Evolutionary conservation across 768 basidiomycete genomes (phyloP).

Genomic region (Gloeophyllum trabeum): DNA sequence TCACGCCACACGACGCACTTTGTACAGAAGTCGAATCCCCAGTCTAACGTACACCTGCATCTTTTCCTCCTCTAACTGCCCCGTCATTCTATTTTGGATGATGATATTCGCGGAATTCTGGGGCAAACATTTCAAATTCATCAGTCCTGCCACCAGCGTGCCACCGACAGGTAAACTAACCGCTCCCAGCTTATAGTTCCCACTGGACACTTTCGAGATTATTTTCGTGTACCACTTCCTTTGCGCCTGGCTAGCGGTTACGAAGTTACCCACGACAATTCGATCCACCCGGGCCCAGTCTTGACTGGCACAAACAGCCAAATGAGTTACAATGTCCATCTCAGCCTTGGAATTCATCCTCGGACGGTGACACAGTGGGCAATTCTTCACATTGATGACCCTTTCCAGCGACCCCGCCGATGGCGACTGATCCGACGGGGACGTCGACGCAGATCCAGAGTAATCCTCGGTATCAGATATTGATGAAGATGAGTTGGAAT

Average conservation of each 20-base stretch:
- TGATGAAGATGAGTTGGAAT: conserved; percentile 22
- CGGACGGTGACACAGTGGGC: conserved; percentile 88
- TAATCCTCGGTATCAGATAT: conserved; percentile 36
- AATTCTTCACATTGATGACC: conserved; percentile 91
- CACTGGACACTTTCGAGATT: conserved; percentile 74
- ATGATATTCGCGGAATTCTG: conserved; percentile 98
- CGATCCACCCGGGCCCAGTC: conserved; percentile 87
- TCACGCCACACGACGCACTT: conserved; percentile 35
- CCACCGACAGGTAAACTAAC: conserved; percentile 28
- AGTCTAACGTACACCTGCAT: conserved; percentile 93
- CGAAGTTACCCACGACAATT: conserved; percentile 90
- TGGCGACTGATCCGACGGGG: conserved; percentile 5
- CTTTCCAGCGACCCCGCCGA: conserved; percentile 41
- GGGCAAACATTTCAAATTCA: not conserved
- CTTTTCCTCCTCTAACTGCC: conserved; percentile 93
- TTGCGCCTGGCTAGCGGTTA: conserved; percentile 91
- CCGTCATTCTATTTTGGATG: conserved; percentile 88
- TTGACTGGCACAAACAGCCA: conserved; percentile 90
- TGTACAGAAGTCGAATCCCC: conserved; percentile 88
- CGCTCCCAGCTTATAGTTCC: conserved; percentile 85
- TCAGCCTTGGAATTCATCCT: conserved; percentile 80
- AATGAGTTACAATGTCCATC: conserved; percentile 89
- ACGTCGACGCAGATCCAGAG: conserved; percentile 15
- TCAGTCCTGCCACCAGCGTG: conserved; percentile 1
- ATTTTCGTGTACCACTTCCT: conserved; percentile 95